Conservation (phyloP, 2,329 filamentous ascomycete genomes). For the Fusarium zealandicum region DNA sequence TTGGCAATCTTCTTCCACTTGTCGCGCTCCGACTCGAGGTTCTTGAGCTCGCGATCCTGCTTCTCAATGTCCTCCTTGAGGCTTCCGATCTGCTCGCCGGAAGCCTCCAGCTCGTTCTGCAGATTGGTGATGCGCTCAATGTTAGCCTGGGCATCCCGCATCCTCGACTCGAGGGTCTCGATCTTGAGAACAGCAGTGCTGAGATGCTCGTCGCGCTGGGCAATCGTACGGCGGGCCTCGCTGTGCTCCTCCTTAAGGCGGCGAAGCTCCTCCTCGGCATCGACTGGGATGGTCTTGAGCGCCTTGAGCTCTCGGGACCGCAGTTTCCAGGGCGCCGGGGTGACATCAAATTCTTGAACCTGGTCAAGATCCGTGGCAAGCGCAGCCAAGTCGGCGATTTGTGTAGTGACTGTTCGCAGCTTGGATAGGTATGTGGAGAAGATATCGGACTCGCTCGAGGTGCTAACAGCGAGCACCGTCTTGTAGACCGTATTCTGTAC, state of each 20-base stretch:
- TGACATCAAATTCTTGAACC: constrained; percentile 80
- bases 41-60: constrained; percentile 71
- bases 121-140: constrained; percentile 72
- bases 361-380: constrained; percentile 75
- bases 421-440: constrained; percentile 73
- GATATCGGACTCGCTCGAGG: constrained; percentile 69
- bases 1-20: constrained; percentile 76
- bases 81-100: constrained; percentile 57
- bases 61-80: constrained; percentile 71
- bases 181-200: constrained; percentile 92
- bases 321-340: constrained; percentile 80
- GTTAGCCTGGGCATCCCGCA: constrained; percentile 83
- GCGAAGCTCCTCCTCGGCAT: constrained; percentile 84
- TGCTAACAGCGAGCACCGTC: constrained; percentile 57
- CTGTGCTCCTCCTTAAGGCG: constrained; percentile 81
- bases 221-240: constrained; percentile 75
- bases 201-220: constrained; percentile 79
- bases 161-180: constrained; percentile 86
- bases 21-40: constrained; percentile 70
- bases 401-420: constrained; percentile 68
- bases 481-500: constrained; percentile 68
- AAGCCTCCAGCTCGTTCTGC: constrained; percentile 64
- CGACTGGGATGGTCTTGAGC: constrained; percentile 80
- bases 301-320: constrained; percentile 82
- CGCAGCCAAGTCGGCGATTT: constrained; percentile 74